Evolutionary conservation across 2,329 filamentous ascomycete genomes (phyloP).

Genomic region (Diaporthe citrichinensis): DNA sequence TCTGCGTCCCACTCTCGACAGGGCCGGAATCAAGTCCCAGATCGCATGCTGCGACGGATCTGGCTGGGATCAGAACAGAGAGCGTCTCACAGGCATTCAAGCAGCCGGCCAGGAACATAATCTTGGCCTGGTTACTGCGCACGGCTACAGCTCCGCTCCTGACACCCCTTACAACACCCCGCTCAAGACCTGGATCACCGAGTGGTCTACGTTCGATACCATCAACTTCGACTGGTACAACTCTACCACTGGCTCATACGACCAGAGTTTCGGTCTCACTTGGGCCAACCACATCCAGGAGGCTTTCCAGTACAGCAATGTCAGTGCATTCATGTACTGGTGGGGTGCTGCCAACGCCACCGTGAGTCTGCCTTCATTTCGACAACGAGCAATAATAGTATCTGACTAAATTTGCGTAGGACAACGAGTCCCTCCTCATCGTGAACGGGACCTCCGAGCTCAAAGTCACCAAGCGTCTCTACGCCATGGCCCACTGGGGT

Average conservation of each 20-base stretch:
- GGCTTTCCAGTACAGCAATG: slow-evolving; percentile 55
- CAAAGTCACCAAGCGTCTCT: too few relatives aligned
- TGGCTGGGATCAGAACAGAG: slow-evolving; percentile 56
- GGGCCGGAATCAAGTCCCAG: slow-evolving; percentile 20
- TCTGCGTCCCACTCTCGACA: slow-evolving; percentile 58
- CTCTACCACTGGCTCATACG: too few relatives aligned
- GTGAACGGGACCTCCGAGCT: too few relatives aligned
- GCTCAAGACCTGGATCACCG: slow-evolving; percentile 60
- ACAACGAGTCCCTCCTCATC: too few relatives aligned
- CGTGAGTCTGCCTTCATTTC: too few relatives aligned
- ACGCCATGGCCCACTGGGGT: too few relatives aligned
- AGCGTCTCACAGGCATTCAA: slow-evolving; percentile 51
- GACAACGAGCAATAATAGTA: too few relatives aligned
- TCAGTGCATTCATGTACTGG: slow-evolving; percentile 58
- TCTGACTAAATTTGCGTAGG: too few relatives aligned
- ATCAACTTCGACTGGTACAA: too few relatives aligned
- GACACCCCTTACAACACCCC: slow-evolving; percentile 54
- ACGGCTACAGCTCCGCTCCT: slow-evolving; percentile 55
- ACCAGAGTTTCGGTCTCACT: slow-evolving; percentile 52
- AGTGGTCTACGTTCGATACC: slow-evolving; percentile 49
- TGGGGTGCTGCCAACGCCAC: slow-evolving; percentile 20
- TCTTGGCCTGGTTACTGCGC: slow-evolving; percentile 56
- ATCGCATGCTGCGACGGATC: slow-evolving; percentile 57
- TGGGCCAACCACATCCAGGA: slow-evolving; percentile 62
- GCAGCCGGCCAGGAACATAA: slow-evolving; percentile 53